Conservation (phyloP, 495 filamentous ascomycete species). For the Daldinia childiae region DNA sequence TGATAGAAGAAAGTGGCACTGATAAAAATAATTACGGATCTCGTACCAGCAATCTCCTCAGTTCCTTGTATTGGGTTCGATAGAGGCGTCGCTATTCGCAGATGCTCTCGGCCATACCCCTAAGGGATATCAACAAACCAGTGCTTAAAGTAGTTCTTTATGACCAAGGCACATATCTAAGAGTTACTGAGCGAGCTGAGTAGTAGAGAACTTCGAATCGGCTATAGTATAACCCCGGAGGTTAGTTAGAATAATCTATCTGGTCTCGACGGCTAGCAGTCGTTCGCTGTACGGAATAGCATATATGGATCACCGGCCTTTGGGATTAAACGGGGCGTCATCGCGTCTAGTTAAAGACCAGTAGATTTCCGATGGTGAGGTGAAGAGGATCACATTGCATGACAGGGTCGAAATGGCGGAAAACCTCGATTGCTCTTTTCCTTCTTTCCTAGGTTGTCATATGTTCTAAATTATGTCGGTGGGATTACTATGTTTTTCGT, state of each 20-base stretch:
- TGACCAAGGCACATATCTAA: conserved; percentile 6
- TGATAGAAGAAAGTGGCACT: conserved; percentile 3
- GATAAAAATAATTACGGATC: background rate
- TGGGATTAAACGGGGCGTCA: conserved; percentile 8
- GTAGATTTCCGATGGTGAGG: conserved; percentile 10
- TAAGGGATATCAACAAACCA: background rate
- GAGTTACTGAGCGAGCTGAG: background rate
- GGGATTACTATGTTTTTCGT: conserved; percentile 34
- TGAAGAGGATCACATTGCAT: conserved; percentile 23
- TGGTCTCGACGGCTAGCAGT: background rate
- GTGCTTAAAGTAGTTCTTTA: background rate
- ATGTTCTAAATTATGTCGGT: conserved; percentile 33
- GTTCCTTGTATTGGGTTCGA: background rate
- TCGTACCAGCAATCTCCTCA: background rate
- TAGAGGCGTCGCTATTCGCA: background rate
- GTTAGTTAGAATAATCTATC: background rate
- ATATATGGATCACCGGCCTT: conserved; percentile 8
- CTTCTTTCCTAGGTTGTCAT: conserved; percentile 24
- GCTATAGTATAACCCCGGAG: background rate
- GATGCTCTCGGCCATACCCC: background rate
- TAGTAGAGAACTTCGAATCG: conserved; percentile 10
- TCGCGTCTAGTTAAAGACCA: conserved; percentile 6
- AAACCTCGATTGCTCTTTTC: conserved; percentile 27
- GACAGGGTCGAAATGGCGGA: conserved; percentile 27
- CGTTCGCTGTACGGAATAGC: conserved; percentile 4